Percentiles rank a stretch among this genome's conserved stretches.
Conservation (phyloP, 1,284 basidiomycete species). For the Laetiporus sulphureus region DNA sequence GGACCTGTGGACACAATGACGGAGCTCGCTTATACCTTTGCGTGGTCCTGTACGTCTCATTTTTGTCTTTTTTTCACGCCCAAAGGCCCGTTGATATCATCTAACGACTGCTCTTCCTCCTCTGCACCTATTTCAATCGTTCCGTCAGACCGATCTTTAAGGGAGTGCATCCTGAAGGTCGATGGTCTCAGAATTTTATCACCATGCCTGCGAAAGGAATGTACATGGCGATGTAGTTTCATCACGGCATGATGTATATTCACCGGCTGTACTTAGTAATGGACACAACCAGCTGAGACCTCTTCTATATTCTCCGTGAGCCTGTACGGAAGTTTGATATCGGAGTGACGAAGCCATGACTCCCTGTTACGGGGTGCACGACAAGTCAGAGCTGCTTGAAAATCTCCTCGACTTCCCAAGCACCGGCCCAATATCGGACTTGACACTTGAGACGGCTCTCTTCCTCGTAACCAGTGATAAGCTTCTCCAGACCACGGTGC, state of each 20-base stretch:
- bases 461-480: slow-evolving; percentile 65
- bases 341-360: too few relatives aligned
- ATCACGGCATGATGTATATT: slow-evolving; percentile 9
- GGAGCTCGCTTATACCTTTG: slow-evolving; percentile 1
- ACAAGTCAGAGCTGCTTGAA: slow-evolving; percentile 42
- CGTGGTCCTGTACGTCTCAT: slow-evolving; percentile 13
- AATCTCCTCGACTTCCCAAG: slow-evolving; percentile 90
- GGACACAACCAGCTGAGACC: slow-evolving; percentile 3
- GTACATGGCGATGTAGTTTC: slow-evolving; percentile 9
- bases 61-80: slow-evolving; percentile 13
- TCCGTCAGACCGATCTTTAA: neutral
- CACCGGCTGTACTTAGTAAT: slow-evolving; percentile 11
- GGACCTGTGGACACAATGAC: slow-evolving; percentile 72
- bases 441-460: slow-evolving; percentile 63
- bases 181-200: too few relatives aligned
- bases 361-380: neutral
- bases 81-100: slow-evolving; percentile 5
- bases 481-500: slow-evolving; percentile 68
- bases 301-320: slow-evolving; percentile 2
- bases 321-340: too few relatives aligned
- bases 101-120: slow-evolving; percentile 1
- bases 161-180: too few relatives aligned
- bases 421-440: slow-evolving; percentile 83
- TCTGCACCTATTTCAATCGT: neutral
- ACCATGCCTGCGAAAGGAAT: too few relatives aligned